phyloP scores from a whole-genome alignment of 2,329 filamentous ascomycete species.

The Cercospora sojina region DNA sequence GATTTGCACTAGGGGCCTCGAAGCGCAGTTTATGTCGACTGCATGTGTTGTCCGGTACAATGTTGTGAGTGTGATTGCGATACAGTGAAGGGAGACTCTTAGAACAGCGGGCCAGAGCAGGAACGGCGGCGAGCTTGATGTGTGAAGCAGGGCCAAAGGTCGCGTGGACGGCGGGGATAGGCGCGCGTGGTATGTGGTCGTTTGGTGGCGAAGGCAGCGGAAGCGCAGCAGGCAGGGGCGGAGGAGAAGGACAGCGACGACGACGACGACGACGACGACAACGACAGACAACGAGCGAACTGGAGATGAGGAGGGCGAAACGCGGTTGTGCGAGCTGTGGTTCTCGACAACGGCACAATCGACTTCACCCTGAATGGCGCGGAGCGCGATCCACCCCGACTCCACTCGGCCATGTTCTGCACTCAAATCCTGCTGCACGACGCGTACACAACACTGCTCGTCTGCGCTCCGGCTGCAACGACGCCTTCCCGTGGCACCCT shows the following conservation, averaged over 20 bases:
- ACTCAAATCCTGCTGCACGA: not conserved
- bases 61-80: not conserved
- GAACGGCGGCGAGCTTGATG: not conserved
- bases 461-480: not conserved
- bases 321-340: not conserved
- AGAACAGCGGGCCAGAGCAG: not conserved
- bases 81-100: not conserved
- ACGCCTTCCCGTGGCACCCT: not conserved
- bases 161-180: not conserved
- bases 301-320: not conserved
- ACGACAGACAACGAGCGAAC: not conserved
- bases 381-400: not conserved
- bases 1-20: not conserved
- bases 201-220: not conserved
- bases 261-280: not conserved
- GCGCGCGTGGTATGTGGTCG: not conserved
- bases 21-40: not conserved
- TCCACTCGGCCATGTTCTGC: not conserved
- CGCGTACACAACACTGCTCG: not conserved
- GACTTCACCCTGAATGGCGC: not conserved
- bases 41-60: slow-evolving; percentile 2
- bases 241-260: not conserved
- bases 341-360: not conserved
- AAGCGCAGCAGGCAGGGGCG: not conserved
- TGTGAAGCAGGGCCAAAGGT: not conserved